Percentiles rank a stretch among this genome's conserved stretches.
Evolutionary conservation across 1,284 basidiomycete species (phyloP).

Genomic region (Sporisorium iseilematis-ciliati): DNA sequence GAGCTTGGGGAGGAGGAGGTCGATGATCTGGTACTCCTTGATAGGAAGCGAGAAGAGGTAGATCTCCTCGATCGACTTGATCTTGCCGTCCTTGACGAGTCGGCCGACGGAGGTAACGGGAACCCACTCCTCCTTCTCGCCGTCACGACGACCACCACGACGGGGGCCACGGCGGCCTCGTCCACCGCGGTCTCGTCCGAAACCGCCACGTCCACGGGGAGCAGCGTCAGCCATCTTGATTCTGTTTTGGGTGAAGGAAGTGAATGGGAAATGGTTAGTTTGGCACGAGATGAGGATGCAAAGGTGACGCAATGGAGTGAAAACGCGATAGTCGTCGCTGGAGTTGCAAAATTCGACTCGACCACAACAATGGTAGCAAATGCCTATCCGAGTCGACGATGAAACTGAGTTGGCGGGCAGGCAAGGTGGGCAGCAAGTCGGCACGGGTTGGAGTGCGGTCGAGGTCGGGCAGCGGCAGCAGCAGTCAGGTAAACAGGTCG

Average conservation of each 20-base stretch:
- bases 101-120: slow-evolving; percentile 99
- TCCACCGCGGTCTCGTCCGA: slow-evolving; percentile 77
- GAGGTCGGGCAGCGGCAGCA: neutral
- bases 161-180: slow-evolving; percentile 86
- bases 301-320: neutral
- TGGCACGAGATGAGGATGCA: neutral
- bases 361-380: neutral
- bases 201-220: slow-evolving; percentile 74
- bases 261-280: slow-evolving; percentile 14
- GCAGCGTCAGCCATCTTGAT: slow-evolving; percentile 69
- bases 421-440: neutral
- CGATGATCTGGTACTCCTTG: slow-evolving; percentile 70
- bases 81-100: slow-evolving; percentile 99
- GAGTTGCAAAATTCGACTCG: neutral
- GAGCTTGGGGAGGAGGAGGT: slow-evolving; percentile 69
- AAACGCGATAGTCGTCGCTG: slow-evolving; percentile 3
- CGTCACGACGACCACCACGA: slow-evolving; percentile 95
- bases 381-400: neutral
- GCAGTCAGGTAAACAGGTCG: neutral
- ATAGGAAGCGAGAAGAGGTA: slow-evolving; percentile 98
- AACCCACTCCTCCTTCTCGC: slow-evolving; percentile 92
- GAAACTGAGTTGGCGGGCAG: neutral
- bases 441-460: neutral
- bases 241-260: slow-evolving; percentile 11
- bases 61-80: slow-evolving; percentile 99